Evolutionary conservation across 2,329 filamentous ascomycete species (phyloP).

Genomic region (Talaromyces sp.): DNA sequence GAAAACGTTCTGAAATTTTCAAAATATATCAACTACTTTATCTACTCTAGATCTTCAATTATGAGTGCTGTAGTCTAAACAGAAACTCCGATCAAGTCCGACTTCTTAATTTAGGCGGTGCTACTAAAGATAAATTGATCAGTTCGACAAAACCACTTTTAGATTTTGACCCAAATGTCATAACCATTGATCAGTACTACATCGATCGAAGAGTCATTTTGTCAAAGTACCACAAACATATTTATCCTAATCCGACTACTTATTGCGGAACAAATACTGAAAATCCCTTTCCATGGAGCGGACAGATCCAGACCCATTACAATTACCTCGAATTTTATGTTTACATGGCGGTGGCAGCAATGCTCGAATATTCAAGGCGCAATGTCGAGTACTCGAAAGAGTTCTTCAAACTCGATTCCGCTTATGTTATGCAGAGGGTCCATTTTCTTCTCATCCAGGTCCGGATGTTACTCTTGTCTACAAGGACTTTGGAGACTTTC

Average conservation of each 20-base stretch:
- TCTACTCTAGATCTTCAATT: too few relatives aligned
- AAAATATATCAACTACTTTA: not conserved
- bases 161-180: not conserved
- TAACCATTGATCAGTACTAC: not conserved
- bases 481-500: conserved; percentile 62
- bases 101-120: not conserved
- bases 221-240: not conserved
- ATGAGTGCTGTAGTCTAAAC: not conserved
- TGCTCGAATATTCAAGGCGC: conserved; percentile 63
- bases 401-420: conserved; percentile 46
- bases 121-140: not conserved
- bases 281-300: not conserved
- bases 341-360: conserved; percentile 76
- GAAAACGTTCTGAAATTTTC: not conserved
- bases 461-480: conserved; percentile 64
- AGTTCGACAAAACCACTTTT: not conserved
- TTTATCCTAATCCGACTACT: not conserved
- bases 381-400: conserved; percentile 57
- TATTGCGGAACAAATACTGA: not conserved
- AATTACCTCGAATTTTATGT: conserved; percentile 65
- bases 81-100: not conserved
- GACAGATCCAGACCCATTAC: not conserved
- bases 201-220: not conserved
- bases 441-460: conserved; percentile 60
- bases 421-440: conserved; percentile 64